These are phyloP conservation scores for Starmerella cellae DNA, from an alignment of 805 yeast species.

Conservation along the genomic window DNA sequence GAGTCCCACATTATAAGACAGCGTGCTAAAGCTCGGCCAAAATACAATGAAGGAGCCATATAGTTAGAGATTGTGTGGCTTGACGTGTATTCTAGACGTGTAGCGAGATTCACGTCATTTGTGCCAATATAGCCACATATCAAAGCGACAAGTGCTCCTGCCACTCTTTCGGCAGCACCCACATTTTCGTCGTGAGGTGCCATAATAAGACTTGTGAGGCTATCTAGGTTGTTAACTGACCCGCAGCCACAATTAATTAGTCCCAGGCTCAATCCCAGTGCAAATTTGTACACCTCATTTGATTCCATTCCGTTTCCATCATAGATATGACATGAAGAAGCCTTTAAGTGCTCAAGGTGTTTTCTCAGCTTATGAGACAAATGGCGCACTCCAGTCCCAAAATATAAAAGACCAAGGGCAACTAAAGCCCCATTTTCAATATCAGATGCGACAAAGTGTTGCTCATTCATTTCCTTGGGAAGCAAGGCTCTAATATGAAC, in stretches of 20 bases:
- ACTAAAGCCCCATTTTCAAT: constrained; percentile 87
- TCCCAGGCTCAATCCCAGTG: constrained; percentile 73
- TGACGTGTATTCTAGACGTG: constrained; percentile 47
- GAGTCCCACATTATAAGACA: constrained; percentile 61
- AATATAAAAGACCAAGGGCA: constrained; percentile 77
- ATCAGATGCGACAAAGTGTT: constrained; percentile 63
- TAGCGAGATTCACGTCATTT: constrained; percentile 45
- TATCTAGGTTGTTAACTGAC: constrained; percentile 51
- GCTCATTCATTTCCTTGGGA: constrained; percentile 58
- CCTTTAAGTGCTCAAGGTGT: neutral
- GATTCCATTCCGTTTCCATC: constrained; percentile 34
- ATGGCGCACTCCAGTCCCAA: constrained; percentile 65
- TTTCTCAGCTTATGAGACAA: neutral
- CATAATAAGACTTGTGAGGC: constrained; percentile 38
- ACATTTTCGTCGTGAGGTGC: constrained; percentile 5
- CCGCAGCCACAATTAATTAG: constrained; percentile 54
- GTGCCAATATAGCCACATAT: constrained; percentile 62
- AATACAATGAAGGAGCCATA: constrained; percentile 52
- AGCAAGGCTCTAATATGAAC: constrained; percentile 86
- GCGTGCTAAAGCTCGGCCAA: constrained; percentile 49
- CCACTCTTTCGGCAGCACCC: constrained; percentile 1
- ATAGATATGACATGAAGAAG: neutral
- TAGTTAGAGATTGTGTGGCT: constrained; percentile 49
- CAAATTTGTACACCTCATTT: constrained; percentile 30
- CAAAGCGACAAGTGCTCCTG: constrained; percentile 65